Evolutionary conservation across 768 basidiomycete genomes (phyloP).

Genomic region (Hygrocybe coccinea): DNA sequence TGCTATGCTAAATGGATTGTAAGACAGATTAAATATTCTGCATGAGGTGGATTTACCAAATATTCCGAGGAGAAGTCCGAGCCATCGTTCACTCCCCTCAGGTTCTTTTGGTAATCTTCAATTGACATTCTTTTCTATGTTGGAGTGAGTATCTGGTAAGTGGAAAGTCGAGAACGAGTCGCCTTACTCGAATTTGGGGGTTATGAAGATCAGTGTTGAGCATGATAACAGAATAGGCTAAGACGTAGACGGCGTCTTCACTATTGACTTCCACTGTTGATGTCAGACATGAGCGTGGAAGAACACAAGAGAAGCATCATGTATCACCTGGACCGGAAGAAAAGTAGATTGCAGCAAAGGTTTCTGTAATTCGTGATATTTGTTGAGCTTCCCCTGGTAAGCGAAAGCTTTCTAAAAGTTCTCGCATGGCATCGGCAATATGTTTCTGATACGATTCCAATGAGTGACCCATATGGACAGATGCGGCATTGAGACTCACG

Average conservation of each 20-base stretch:
- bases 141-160: background rate
- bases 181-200: slow-evolving; percentile 78
- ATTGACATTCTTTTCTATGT: slow-evolving; percentile 90
- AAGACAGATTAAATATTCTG: background rate
- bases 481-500: slow-evolving; percentile 41
- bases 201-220: slow-evolving; percentile 97
- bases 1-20: slow-evolving; percentile 57
- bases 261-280: slow-evolving; percentile 76
- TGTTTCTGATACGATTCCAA: slow-evolving; percentile 59
- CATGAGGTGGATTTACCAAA: slow-evolving; percentile 47
- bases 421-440: slow-evolving; percentile 92
- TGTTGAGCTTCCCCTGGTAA: slow-evolving; percentile 95
- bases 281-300: slow-evolving; percentile 4
- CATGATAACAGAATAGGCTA: slow-evolving; percentile 96
- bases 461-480: background rate
- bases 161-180: background rate
- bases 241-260: slow-evolving; percentile 89
- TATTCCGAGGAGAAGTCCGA: slow-evolving; percentile 81
- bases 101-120: slow-evolving; percentile 88
- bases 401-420: slow-evolving; percentile 88
- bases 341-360: slow-evolving; percentile 89
- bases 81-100: slow-evolving; percentile 88
- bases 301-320: background rate
- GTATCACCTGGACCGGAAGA: slow-evolving; percentile 69
- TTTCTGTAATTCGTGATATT: slow-evolving; percentile 89